Evolutionary conservation across 495 filamentous ascomycete species (phyloP), one percentile per base, ranked within the genome.

Genomic region (Daldinia decipiens): DNA sequence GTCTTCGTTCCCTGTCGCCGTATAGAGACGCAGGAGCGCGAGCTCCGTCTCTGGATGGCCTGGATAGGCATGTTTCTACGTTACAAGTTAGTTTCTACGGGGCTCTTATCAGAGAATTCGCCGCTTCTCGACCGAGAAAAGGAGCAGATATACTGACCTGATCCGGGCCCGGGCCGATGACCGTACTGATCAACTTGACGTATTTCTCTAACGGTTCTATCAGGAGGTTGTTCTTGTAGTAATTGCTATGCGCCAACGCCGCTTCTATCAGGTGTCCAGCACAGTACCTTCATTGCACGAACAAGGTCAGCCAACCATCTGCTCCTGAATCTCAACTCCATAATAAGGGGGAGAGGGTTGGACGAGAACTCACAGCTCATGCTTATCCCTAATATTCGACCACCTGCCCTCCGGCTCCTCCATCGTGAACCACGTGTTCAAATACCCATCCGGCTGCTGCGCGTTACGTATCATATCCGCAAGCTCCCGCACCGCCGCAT

Each of bases 11-110:
- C 74, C 67, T 4, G 85, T 87, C 17, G 76, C 74, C 8, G 82
- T 77, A 65, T 85, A 86, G 4, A 89, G 78, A 7, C 87, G 78
- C n/a, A 88, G 65, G 3, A 89, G 78, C 15, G 85, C 82, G 5
- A 90, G 78, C 68, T 90, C 87, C 50, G 88, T 87, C 64, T 90
- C 87, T 0, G 83, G 86, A 67, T 89, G 87, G 0, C 86, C 87
- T 5, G 87, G 87, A 61, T 89, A 90, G 13, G 85, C 87, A 34
- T 82, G 84, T 45, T 81, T 83, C 70, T 72, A 45, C n/a, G 15
- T 5, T 1, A 12, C 7, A 21, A 5, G 19, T 65, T 3, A 65
- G 61, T 9, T 15, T 27, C 0, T 15, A 24, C 6, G 5, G n/a
- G 38, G 24, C 5, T 5, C 43, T 24, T 12, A 11, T 1, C 7